Evolutionary conservation across 192 early-diverging fungal species (phyloP), one percentile per base, ranked within the genome.

Genomic region (Piromyces finnis): DNA sequence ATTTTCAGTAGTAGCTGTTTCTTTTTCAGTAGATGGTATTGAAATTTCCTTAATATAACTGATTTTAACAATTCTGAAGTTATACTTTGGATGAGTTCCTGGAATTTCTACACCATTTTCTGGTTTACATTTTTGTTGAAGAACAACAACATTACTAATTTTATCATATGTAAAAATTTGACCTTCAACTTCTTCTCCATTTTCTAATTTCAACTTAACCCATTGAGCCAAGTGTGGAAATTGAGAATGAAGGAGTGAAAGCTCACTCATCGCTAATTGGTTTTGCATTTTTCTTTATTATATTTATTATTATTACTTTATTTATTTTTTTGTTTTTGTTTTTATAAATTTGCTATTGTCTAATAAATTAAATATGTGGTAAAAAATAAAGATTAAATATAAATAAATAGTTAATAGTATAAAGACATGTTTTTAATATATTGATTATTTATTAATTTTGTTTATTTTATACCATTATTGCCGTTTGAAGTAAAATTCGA

Each of bases 131-230:
- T 68, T 68, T 68, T 68, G 51, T 68, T 91, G 86, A 84, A 91
- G 86, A 78, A 87, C 90, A 84, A 91, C 78, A 80, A 87, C 89
- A 83, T 89, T 90, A 35, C 88, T 90, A 36, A 83, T 87, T 39
- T 84, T 77, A 83, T 91, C 90, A 78, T 87, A 88, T 5, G 90
- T 85, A 80, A 87, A 91, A 80, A 91, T 85, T 29, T 84, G 81
- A 30, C 90, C 90, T 29, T 89, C 85, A 78, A 87, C 84, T 79
- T 85, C 84, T 80, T 90, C 89, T 68, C 51, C 51, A 68, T 68
- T 68, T 9, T 68, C 26, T 68, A 68, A 68, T 68, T 68, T 68
- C 51, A 68, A 68, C n/a, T 68, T 68, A n/a, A 68, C n/a, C 51
- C 51, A 68, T 68, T 68, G 51, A 0, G 51, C 51, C n/a, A 68